Evolutionary conservation across 1,139 yeast species (phyloP).

Genomic region (Candida pseudocylindracea): DNA sequence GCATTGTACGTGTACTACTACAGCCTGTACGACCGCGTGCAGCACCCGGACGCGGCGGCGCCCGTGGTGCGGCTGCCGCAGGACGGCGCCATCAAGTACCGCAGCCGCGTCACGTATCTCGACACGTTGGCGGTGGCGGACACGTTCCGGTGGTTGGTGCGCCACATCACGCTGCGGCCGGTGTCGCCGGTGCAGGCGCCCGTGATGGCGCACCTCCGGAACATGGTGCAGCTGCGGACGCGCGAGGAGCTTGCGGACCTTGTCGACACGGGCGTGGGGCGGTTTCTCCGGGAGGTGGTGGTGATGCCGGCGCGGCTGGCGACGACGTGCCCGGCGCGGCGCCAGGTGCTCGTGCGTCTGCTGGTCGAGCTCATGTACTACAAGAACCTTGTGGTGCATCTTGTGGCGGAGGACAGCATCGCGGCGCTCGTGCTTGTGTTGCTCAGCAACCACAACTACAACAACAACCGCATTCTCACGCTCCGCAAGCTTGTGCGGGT

Average conservation of each 20-base stretch:
- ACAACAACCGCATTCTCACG: slow-evolving; percentile 12
- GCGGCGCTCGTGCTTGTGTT: slow-evolving; percentile 11
- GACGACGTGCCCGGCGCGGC: slow-evolving; percentile 9
- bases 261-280: slow-evolving; percentile 4
- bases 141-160: no score
- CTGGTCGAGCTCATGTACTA: slow-evolving; percentile 21
- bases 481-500: no score
- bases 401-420: slow-evolving; percentile 16
- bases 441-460: slow-evolving; percentile 5
- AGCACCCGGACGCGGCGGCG: slow-evolving; percentile 9
- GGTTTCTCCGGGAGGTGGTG: slow-evolving; percentile 10
- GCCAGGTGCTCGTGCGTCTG: slow-evolving; percentile 10
- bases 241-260: slow-evolving; percentile 3
- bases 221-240: no score
- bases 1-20: slow-evolving; percentile 13
- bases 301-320: slow-evolving; percentile 14
- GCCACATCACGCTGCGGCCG: no score
- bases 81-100: slow-evolving; percentile 8
- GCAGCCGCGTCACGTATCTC: slow-evolving; percentile 4
- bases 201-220: no score
- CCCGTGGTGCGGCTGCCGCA: slow-evolving; percentile 10
- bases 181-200: no score
- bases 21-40: slow-evolving; percentile 4
- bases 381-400: slow-evolving; percentile 19
- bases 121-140: slow-evolving; percentile 1